Conservation (phyloP, 164 flowering plant genomes). For the Magnolia changhungtana region DNA sequence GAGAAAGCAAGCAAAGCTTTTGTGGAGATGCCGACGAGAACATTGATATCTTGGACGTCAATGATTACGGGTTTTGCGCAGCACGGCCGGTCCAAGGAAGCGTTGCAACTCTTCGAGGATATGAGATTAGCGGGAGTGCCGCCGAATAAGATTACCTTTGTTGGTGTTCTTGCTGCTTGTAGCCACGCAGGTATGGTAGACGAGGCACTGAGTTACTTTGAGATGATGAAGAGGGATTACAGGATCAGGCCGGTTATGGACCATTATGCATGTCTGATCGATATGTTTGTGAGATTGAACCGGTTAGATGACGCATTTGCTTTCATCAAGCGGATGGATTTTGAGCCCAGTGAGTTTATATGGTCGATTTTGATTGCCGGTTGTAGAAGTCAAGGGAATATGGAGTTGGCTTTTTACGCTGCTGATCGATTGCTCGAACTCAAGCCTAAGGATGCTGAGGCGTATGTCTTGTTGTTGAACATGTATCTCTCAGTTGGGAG, state of each 20-base stretch:
- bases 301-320: slow-evolving; percentile 68
- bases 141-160: slow-evolving; percentile 80
- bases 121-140: slow-evolving; percentile 72
- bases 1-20: slow-evolving; percentile 56
- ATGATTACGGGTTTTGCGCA: slow-evolving; percentile 78
- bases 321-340: slow-evolving; percentile 52
- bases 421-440: slow-evolving; percentile 71
- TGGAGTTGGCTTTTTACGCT: slow-evolving; percentile 61
- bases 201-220: slow-evolving; percentile 59
- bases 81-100: slow-evolving; percentile 60
- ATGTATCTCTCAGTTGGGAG: slow-evolving; percentile 64
- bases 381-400: slow-evolving; percentile 64
- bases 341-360: slow-evolving; percentile 62
- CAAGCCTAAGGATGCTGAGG: slow-evolving; percentile 62
- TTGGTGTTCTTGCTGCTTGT: slow-evolving; percentile 85
- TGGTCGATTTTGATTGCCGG: slow-evolving; percentile 80
- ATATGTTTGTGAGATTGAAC: slow-evolving; percentile 77
- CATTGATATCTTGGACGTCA: slow-evolving; percentile 64
- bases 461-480: slow-evolving; percentile 52
- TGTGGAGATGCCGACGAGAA: slow-evolving; percentile 52
- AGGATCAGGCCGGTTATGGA: slow-evolving; percentile 70
- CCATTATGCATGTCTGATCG: slow-evolving; percentile 69
- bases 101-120: slow-evolving; percentile 77
- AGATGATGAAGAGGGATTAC: slow-evolving; percentile 68
- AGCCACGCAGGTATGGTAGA: slow-evolving; percentile 74